Evolutionary conservation across 2,329 filamentous ascomycete genomes (phyloP), one percentile per base, ranked within the genome.

Genomic region (Knufia petricola): DNA sequence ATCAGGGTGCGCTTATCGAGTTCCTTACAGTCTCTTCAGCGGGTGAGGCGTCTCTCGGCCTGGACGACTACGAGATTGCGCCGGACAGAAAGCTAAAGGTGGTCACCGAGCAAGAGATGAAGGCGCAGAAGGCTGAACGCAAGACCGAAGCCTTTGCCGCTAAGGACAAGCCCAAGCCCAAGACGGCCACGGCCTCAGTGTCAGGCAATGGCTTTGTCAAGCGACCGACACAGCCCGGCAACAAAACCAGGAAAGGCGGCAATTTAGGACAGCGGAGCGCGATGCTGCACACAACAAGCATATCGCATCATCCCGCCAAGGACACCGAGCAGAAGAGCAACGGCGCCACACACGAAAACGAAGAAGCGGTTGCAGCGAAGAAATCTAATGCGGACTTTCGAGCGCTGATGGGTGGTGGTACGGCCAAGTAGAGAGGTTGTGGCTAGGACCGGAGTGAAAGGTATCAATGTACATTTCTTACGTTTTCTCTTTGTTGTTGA

Each of bases 1-100:
- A 94, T 53, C 81, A 83, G 50, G 89, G 88, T 10, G 92, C 89
- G 3, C 84, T 90, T 48, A 75, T 96, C 31, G 92, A 96, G 61
- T 95, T 85, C 59, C 70, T 70, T 2, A 79, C 86, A 44, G 74
- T 82, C 1, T 73, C 79, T 2, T 76, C 81, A 30, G 85, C 85
- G 0, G 89, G 89, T 21, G 84, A 69, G 51, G 70, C 70, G 3
- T 61, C 65, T 3, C 55, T 74, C 42, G 66, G 62, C n/a, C 62
- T 74, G 4, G 69, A 72, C 47, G 69, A 69, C 2, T 61, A 66
- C 44, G 70, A 72, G 55, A 71, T 74, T 49, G 59, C 52, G 1
- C 61, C 67, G 1, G 70, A 68, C 8, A 65, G 69, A 2, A 59
- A 56, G n/a, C 62, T 73, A 24, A 63, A 62, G 24, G 64, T 73